These are phyloP conservation scores for Pestalotiopsis sp. DNA, from an alignment of 2,329 filamentous ascomycete genomes.

Conservation along the genomic window DNA sequence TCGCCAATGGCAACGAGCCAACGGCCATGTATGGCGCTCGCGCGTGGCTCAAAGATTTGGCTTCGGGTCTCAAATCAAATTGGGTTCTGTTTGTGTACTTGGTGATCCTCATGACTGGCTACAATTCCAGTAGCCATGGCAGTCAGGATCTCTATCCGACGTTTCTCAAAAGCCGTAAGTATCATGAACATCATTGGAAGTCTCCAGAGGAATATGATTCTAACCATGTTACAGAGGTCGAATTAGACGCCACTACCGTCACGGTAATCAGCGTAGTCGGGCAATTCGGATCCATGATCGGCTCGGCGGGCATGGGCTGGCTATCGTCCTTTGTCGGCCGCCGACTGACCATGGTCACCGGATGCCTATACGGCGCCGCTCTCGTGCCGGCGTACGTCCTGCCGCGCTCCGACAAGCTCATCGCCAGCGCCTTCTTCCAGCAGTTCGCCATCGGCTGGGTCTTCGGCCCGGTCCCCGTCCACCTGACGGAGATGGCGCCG, in stretches of 20 bases:
- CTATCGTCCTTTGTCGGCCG: slow-evolving; percentile 69
- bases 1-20: slow-evolving; percentile 56
- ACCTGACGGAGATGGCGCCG: slow-evolving; percentile 75
- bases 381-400: slow-evolving; percentile 85
- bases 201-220: background rate
- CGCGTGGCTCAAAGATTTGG: slow-evolving; percentile 74
- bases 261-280: slow-evolving; percentile 66
- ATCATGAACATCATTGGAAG: background rate
- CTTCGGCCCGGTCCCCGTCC: slow-evolving; percentile 76
- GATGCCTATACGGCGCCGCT: slow-evolving; percentile 67
- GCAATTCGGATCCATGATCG: slow-evolving; percentile 68
- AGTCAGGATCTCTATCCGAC: slow-evolving; percentile 64
- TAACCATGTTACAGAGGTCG: slow-evolving; percentile 36
- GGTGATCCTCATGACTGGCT: slow-evolving; percentile 86
- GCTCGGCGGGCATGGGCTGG: slow-evolving; percentile 67
- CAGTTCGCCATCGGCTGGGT: slow-evolving; percentile 78
- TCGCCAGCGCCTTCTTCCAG: slow-evolving; percentile 81
- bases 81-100: slow-evolving; percentile 81
- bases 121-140: slow-evolving; percentile 91
- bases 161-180: slow-evolving; percentile 50
- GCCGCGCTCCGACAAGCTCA: slow-evolving; percentile 59
- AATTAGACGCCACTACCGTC: slow-evolving; percentile 53
- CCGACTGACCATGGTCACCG: slow-evolving; percentile 66
- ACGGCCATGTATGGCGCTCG: slow-evolving; percentile 54
- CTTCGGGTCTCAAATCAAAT: slow-evolving; percentile 74